Base-by-base conservation (phyloP, 352 stramenopile genomes). In the Phytophthora sp. region DNA sequence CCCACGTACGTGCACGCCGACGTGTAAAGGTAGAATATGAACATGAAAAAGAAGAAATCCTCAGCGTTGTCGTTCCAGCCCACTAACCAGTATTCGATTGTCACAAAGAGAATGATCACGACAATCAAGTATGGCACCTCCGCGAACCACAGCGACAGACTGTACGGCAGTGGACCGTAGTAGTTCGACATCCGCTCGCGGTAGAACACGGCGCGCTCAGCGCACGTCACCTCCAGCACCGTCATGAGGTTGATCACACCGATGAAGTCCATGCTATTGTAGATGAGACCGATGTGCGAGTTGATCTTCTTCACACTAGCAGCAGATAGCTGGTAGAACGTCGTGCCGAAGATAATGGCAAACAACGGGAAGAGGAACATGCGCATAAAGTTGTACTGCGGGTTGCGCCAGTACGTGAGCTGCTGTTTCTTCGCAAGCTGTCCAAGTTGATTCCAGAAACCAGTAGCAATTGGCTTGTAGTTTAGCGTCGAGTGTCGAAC, bases 261-360 rank as follows among this genome's bases (percentile, higher is more conserved):
- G 32, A 88, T 88, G 52, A 89, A 89, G 34, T 88, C 77, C 67
- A 88, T 77, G 12, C 62, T 86, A 62, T 88, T 90, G 76, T 88
- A 89, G 43, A 90, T 90, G 30, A 92, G 69, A 39, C 74, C 79
- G 8, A 92, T 64, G 51, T 87, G 76, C 30, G 80, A 88, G 53
- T 88, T 90, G 32, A 87, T 77, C 13, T 57, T 56, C 31, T 74
- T 75, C 3, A 71, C 43, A 1, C 20, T 79, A 13, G 17, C 51
- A 1, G 68, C 43, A 0, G 58, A 60, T 0, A 89, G 34, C 34
- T 89, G 54, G 53, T 77, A 89, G 49, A 91, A 93, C 21, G 75
- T 84, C 18, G 74, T 88, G 23, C 82, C 82, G 42, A 92, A 90
- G 32, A 92, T 81, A 12, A 84, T 12, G 0, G 72, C 84, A 20